Base-by-base conservation (phyloP, 768 basidiomycete genomes). In the button mushroom (Agaricus bisporus) region DNA sequence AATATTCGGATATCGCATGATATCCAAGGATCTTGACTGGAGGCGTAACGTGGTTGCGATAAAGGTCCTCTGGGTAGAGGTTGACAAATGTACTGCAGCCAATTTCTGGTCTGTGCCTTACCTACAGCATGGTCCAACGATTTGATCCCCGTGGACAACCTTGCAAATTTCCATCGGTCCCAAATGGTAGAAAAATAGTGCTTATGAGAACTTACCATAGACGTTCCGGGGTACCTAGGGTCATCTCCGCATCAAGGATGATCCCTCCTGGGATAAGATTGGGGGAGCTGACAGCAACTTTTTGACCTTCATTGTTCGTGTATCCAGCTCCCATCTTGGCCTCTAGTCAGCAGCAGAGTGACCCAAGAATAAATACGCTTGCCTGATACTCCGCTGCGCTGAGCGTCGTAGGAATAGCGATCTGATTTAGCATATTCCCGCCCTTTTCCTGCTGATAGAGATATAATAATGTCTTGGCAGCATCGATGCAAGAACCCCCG, bases 401-500 rank as follows among this genome's bases (percentile, higher is more conserved):
- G 35, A 91, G 70, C 4, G 88, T 90, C 6, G 89, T 92, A 0
- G 90, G 90, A 54, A 91, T 83, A 14, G 89, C 85, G 48, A 92
- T 87, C 59, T 90, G 88, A 17, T 68, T 74, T 46, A 80, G 66
- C 46, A 75, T 81, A 4, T 68, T 67, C 0, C 77, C 80, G 1
- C 79, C 81, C 2, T 59, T 66, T 56, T 83, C 79, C 55, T 83
- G 67, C 58, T 86, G 81, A 29, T 83, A 68, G 48, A 79, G 75
- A 64, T 82, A 84, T 7, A 85, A 63, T 26, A 91, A 85, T 0
- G 82, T 82, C 63, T 92, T 91, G 18, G 85, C 71, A 1, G 85
- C 87, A 64, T 91, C 90, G 54, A 91, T 73, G 11, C 88, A 87
- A 1, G 88, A 90, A 46, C 89, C 90, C 20, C 90, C 89, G 2